phyloP scores from a whole-genome alignment of 1,139 yeast species.

The Candida glucosophila region DNA sequence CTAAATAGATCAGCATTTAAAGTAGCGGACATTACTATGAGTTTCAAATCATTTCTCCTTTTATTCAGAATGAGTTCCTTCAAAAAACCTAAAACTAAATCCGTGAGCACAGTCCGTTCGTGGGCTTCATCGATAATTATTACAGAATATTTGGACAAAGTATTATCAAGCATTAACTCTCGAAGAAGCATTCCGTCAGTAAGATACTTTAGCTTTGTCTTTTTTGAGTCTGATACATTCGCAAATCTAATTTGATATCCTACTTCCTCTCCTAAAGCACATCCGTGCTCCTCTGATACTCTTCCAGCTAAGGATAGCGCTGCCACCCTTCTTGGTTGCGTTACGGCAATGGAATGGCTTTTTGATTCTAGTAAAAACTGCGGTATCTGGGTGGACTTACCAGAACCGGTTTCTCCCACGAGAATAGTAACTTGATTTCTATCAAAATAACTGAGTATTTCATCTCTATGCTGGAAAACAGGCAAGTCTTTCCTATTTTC shows the following conservation, averaged over 20 bases:
- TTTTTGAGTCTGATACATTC: conserved; percentile 24
- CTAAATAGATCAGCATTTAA: conserved; percentile 88
- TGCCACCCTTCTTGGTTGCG: conserved; percentile 97
- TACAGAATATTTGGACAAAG: conserved; percentile 57
- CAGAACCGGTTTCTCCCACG: conserved; percentile 97
- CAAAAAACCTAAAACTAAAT: conserved; percentile 78
- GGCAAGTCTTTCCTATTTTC: conserved; percentile 57
- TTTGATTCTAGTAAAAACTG: conserved; percentile 62
- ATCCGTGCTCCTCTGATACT: conserved; percentile 84
- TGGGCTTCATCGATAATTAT: conserved; percentile 96
- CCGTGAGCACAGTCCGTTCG: conserved; percentile 90
- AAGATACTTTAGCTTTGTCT: conserved; percentile 70
- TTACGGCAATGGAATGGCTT: conserved; percentile 66
- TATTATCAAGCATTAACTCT: conserved; percentile 74
- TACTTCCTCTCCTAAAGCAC: conserved; percentile 69
- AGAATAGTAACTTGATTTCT: conserved; percentile 64
- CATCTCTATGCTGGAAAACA: conserved; percentile 62
- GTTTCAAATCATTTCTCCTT: conserved; percentile 45
- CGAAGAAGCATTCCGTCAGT: conserved; percentile 97
- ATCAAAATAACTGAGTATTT: conserved; percentile 47
- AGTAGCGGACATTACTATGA: conserved; percentile 90
- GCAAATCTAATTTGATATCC: conserved; percentile 90
- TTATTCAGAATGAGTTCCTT: conserved; percentile 49
- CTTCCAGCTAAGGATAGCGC: conserved; percentile 91
- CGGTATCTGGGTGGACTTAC: conserved; percentile 96